A percentile compares a stretch with the other conserved stretches of the same genome.
Evolutionary conservation across 2,329 filamentous ascomycete species (phyloP).

Genomic region (Fusarium musae): DNA sequence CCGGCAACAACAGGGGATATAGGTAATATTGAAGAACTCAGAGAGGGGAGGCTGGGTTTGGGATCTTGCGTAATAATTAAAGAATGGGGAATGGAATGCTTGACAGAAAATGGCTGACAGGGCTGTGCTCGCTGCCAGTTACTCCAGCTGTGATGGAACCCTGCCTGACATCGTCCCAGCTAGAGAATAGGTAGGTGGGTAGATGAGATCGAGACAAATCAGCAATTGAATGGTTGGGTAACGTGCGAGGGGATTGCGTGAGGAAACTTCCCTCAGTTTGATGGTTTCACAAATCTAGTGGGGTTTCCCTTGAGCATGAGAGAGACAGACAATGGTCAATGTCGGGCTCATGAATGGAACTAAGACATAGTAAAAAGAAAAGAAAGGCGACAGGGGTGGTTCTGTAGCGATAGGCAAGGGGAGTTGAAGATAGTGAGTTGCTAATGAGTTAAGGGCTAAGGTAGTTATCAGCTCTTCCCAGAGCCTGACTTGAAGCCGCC

Average conservation of each 20-base stretch:
- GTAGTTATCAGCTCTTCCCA: conserved; percentile 10
- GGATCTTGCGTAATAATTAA: conserved; percentile 33
- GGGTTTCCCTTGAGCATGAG: conserved; percentile 16
- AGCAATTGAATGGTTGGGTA: neutral
- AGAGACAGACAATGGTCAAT: conserved; percentile 28
- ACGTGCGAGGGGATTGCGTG: conserved; percentile 4
- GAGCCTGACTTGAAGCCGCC: conserved; percentile 11
- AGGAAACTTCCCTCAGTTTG: neutral
- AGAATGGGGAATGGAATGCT: conserved; percentile 38
- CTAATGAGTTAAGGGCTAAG: conserved; percentile 3
- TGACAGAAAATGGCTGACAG: conserved; percentile 22
- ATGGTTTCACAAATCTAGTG: conserved; percentile 26
- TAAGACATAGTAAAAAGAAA: conserved; percentile 29
- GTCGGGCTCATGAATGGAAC: conserved; percentile 22
- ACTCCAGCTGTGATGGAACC: conserved; percentile 11
- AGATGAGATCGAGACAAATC: neutral
- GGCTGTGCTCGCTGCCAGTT: conserved; percentile 26
- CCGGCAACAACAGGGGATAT: conserved; percentile 17
- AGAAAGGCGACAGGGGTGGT: conserved; percentile 27
- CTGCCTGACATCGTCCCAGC: neutral
- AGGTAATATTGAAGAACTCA: conserved; percentile 8
- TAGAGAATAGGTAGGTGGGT: neutral
- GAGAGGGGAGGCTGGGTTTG: conserved; percentile 17
- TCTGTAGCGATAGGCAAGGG: conserved; percentile 27
- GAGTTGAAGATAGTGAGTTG: conserved; percentile 20